phyloP scores from a whole-genome alignment of 257 asterid species.

The Solanum pimpinellifolium region DNA sequence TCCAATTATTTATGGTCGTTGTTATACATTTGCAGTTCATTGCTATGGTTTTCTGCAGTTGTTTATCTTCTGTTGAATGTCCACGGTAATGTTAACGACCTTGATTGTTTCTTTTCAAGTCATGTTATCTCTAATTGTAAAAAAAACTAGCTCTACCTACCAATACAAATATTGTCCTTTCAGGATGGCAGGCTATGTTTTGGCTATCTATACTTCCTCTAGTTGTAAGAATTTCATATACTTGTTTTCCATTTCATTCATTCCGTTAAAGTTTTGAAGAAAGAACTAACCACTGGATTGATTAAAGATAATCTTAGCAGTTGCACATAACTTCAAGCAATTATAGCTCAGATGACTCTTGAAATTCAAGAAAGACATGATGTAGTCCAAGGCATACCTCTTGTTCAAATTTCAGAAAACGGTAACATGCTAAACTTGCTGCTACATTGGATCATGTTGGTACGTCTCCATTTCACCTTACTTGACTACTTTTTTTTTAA shows the following conservation, averaged over 20 bases:
- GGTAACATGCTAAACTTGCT: slow-evolving; percentile 84
- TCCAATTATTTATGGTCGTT: slow-evolving; percentile 1
- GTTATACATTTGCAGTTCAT: slow-evolving; percentile 33
- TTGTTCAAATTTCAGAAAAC: slow-evolving; percentile 92
- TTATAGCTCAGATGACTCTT: slow-evolving; percentile 78
- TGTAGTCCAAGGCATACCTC: slow-evolving; percentile 92
- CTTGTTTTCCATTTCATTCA: not conserved
- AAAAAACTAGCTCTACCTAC: not conserved
- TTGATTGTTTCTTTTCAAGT: not conserved
- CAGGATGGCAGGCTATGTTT: slow-evolving; percentile 67
- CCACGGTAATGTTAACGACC: slow-evolving; percentile 21
- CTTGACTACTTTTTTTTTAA: not conserved
- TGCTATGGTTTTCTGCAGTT: slow-evolving; percentile 61
- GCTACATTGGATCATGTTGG: slow-evolving; percentile 67
- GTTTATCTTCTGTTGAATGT: slow-evolving; percentile 65
- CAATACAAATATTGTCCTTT: not conserved
- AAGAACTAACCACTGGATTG: slow-evolving; percentile 18
- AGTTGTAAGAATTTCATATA: not conserved
- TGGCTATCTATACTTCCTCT: slow-evolving; percentile 45
- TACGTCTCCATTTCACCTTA: slow-evolving; percentile 5
- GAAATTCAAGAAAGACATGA: slow-evolving; percentile 92
- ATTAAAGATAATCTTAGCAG: slow-evolving; percentile 68
- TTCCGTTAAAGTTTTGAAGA: not conserved
- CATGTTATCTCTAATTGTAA: not conserved
- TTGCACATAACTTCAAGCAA: slow-evolving; percentile 84